Percentiles rank a stretch among this genome's conserved stretches.
These are phyloP conservation scores for Zopfia rhizophila DNA, from an alignment of 2,329 filamentous ascomycete genomes.

Conservation along the genomic window DNA sequence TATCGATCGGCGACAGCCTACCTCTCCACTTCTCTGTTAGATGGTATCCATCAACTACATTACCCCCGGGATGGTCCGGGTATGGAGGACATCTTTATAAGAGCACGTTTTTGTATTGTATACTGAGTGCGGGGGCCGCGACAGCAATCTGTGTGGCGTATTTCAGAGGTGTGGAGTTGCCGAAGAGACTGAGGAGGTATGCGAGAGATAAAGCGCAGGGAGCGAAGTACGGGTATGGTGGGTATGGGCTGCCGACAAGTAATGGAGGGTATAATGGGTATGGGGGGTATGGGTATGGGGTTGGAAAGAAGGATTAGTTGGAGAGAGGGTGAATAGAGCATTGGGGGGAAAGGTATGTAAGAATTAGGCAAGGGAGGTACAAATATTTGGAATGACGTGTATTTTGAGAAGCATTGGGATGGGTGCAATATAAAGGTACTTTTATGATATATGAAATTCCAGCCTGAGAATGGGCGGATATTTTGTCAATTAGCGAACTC, in stretches of 20 bases:
- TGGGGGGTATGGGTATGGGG: constrained; percentile 58
- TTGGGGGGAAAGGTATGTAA: too few species aligned
- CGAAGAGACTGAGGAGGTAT: constrained; percentile 64
- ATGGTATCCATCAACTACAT: constrained; percentile 82
- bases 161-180: constrained; percentile 64
- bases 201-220: constrained; percentile 62
- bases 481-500: too few species aligned
- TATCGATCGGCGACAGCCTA: constrained; percentile 88
- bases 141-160: constrained; percentile 65
- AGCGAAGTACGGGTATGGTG: constrained; percentile 49
- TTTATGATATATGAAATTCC: too few species aligned
- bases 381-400: too few species aligned
- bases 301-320: constrained; percentile 60
- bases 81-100: constrained; percentile 63
- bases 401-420: too few species aligned
- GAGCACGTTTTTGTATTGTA: constrained; percentile 61
- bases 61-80: constrained; percentile 68
- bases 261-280: constrained; percentile 42
- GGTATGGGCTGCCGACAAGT: constrained; percentile 40
- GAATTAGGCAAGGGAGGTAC: too few species aligned
- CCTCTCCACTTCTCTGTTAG: constrained; percentile 82
- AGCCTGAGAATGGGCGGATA: too few species aligned
- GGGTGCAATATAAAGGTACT: too few species aligned
- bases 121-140: constrained; percentile 58
- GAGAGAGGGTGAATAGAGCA: too few species aligned